Conservation (phyloP, 108 stramenopile species). For the Discostella pseudostelligera region DNA sequence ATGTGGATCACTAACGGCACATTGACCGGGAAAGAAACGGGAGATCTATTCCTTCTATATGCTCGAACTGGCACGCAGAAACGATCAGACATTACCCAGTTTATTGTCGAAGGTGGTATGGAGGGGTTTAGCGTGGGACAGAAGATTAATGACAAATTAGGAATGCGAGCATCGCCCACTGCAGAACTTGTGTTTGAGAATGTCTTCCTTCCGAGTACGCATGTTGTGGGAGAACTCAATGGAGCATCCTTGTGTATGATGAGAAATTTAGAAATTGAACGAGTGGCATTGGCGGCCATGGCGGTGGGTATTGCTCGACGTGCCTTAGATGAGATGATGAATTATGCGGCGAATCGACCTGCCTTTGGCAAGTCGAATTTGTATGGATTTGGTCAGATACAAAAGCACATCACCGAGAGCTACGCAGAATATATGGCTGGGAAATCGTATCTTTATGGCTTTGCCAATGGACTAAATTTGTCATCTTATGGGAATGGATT, state of each 20-base stretch:
- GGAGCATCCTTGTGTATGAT: conserved; percentile 97
- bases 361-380: conserved; percentile 90
- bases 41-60: conserved; percentile 96
- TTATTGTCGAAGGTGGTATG: conserved; percentile 96
- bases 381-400: conserved; percentile 93
- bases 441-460: conserved; percentile 87
- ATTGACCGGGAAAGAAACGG: conserved; percentile 80
- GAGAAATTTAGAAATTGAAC: conserved; percentile 98
- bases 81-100: conserved; percentile 80
- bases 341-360: conserved; percentile 83
- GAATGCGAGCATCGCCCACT: conserved; percentile 89
- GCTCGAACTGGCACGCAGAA: conserved; percentile 83
- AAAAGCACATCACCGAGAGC: conserved; percentile 88
- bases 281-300: conserved; percentile 96
- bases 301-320: conserved; percentile 91
- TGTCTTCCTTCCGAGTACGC: conserved; percentile 77
- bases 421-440: conserved; percentile 99
- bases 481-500: conserved; percentile 76
- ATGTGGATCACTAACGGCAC: conserved; percentile 99
- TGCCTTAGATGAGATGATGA: conserved; percentile 90
- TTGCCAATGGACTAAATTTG: conserved; percentile 86
- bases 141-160: conserved; percentile 95
- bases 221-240: conserved; percentile 90
- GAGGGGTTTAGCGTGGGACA: conserved; percentile 94
- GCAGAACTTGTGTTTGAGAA: conserved; percentile 98